These are phyloP conservation scores for Sideroxylon spinosum DNA, from an alignment of 179 eudicot genomes.

Conservation along the genomic window DNA sequence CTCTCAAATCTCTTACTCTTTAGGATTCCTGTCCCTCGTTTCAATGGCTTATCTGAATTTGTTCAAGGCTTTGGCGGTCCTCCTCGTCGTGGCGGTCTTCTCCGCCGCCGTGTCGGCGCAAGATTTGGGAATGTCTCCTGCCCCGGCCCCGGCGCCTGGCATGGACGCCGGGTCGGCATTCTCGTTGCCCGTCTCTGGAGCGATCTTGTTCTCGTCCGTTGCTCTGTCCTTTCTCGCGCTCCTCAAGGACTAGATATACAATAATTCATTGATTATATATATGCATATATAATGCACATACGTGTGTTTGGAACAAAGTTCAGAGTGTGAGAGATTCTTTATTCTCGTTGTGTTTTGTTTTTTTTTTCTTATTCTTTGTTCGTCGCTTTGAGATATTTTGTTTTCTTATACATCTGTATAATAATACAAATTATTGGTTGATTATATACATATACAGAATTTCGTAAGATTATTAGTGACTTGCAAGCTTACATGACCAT, in stretches of 20 bases:
- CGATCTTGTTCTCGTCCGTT: conserved; percentile 8
- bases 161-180: neutral
- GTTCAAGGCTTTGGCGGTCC: neutral
- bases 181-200: conserved; percentile 13
- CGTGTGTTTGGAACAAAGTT: too few species aligned
- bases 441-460: too few species aligned
- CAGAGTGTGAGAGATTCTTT: too few species aligned
- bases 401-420: too few species aligned
- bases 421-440: too few species aligned
- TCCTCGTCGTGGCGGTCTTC: neutral
- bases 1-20: too few species aligned
- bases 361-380: too few species aligned
- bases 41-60: neutral
- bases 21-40: neutral
- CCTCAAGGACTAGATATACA: conserved; percentile 8
- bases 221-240: neutral
- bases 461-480: too few species aligned
- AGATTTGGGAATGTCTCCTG: conserved; percentile 4
- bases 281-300: too few species aligned
- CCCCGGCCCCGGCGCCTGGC: neutral
- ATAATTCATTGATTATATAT: neutral
- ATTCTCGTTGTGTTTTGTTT: too few species aligned
- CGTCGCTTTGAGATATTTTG: too few species aligned
- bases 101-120: neutral
- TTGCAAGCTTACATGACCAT: too few species aligned